A percentile compares a stretch with the other conserved stretches of the same genome.
These are phyloP conservation scores for Starmerella sp. DNA, from an alignment of 805 yeast genomes.

Conservation along the genomic window DNA sequence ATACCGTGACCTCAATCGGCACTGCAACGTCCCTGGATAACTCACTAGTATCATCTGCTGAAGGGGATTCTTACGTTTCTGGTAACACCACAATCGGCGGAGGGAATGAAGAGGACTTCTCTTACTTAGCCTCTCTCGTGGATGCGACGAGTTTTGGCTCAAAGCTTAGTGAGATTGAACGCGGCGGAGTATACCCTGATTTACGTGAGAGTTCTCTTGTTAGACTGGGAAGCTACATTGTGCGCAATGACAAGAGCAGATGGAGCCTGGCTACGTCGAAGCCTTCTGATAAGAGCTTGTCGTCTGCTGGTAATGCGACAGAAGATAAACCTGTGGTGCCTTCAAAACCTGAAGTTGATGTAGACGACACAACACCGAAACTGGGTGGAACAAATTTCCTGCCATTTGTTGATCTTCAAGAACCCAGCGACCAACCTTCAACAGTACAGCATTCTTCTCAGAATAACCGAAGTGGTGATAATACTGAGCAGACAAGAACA, in stretches of 20 bases:
- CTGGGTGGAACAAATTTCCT: slow-evolving; percentile 4
- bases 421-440: background rate
- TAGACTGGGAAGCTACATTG: slow-evolving; percentile 25
- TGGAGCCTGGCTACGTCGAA: background rate
- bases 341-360: slow-evolving; percentile 7
- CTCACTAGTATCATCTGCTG: background rate
- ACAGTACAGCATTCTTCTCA: no score
- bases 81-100: slow-evolving; percentile 16
- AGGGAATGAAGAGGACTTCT: slow-evolving; percentile 25
- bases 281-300: slow-evolving; percentile 5
- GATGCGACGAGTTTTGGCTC: slow-evolving; percentile 22
- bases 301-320: background rate
- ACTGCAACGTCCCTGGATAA: slow-evolving; percentile 9
- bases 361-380: slow-evolving; percentile 18
- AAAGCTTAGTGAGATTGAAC: slow-evolving; percentile 10
- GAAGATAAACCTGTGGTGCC: background rate
- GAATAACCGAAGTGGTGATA: no score
- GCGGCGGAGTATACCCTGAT: slow-evolving; percentile 24
- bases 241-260: slow-evolving; percentile 11
- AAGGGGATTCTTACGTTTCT: slow-evolving; percentile 7
- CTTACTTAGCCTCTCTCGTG: slow-evolving; percentile 28
- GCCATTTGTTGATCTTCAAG: slow-evolving; percentile 14
- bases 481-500: background rate
- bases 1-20: slow-evolving; percentile 12
- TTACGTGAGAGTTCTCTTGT: slow-evolving; percentile 28